Evolutionary conservation across 495 filamentous ascomycete genomes (phyloP).

Genomic region (Penicillium atrosanguineum): DNA sequence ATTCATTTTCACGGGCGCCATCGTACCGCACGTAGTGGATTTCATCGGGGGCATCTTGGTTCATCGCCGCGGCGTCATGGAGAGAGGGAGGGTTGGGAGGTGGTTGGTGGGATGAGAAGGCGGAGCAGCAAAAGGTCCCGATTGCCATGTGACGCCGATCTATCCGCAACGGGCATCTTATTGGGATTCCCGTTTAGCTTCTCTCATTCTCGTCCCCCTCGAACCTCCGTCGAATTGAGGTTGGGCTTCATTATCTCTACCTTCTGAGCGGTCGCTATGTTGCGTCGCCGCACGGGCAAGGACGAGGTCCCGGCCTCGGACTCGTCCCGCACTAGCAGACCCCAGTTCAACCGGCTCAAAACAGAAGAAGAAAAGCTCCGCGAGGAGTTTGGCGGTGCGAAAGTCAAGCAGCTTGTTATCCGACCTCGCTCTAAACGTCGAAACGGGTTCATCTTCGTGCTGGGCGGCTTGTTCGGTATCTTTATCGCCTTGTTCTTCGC

Average conservation of each 20-base stretch:
- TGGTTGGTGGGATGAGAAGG: conserved; percentile 4
- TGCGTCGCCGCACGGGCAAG: conserved; percentile 43
- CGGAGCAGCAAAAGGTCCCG: conserved; percentile 13
- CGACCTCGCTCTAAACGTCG: conserved; percentile 63
- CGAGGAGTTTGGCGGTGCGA: conserved; percentile 22
- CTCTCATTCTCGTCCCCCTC: conserved; percentile 4
- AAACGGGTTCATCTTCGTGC: conserved; percentile 72
- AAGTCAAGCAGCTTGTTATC: conserved; percentile 43
- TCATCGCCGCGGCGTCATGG: conserved; percentile 26
- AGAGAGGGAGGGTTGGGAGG: conserved; percentile 3
- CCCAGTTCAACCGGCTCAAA: conserved; percentile 9
- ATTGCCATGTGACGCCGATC: conserved; percentile 40
- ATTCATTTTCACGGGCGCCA: conserved; percentile 69
- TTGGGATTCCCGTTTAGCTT: conserved; percentile 1
- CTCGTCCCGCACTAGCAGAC: conserved; percentile 12
- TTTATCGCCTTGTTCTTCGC: conserved; percentile 81
- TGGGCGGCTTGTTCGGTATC: conserved; percentile 83
- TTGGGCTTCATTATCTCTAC: neutral
- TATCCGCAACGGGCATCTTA: conserved; percentile 14
- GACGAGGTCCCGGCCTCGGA: conserved; percentile 21
- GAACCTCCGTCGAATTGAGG: neutral
- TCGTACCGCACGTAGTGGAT: conserved; percentile 86
- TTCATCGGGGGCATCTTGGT: conserved; percentile 31
- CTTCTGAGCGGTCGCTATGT: conserved; percentile 29
- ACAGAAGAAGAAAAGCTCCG: conserved; percentile 25